These are phyloP conservation scores for Eucalyptus tenuipes DNA, from an alignment of 345 rosid species.

Conservation along the genomic window DNA sequence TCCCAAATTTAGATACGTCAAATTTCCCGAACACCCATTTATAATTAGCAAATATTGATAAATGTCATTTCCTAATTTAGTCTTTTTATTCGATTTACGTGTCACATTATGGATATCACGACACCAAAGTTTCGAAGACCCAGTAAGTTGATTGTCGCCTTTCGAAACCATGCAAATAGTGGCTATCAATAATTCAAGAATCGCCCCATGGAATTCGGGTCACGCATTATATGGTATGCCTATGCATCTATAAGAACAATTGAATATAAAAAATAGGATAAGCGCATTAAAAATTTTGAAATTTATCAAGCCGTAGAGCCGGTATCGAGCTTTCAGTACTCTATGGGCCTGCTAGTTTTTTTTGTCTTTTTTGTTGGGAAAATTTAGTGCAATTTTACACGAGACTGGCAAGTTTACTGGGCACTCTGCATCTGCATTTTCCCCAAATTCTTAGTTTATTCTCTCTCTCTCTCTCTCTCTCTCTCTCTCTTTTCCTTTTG, in stretches of 20 bases:
- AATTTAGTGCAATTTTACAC: background rate
- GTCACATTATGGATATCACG: background rate
- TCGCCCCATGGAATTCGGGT: background rate
- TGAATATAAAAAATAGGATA: background rate
- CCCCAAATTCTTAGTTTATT: background rate
- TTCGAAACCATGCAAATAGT: background rate
- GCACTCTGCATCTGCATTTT: background rate
- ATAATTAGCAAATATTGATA: background rate
- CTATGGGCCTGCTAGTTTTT: background rate
- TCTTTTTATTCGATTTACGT: rapidly evolving
- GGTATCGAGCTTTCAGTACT: background rate
- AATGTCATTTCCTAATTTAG: background rate
- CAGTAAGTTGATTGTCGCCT: background rate
- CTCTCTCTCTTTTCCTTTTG: background rate
- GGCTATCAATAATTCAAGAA: background rate
- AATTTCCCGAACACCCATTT: background rate
- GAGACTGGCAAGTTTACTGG: background rate
- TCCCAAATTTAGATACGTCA: background rate
- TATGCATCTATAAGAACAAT: background rate
- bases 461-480: background rate
- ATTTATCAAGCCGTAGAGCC: background rate
- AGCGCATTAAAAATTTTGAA: background rate
- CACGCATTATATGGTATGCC: background rate
- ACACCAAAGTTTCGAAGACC: background rate
- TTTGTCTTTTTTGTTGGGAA: rapidly evolving